Evolutionary conservation across 2,329 filamentous ascomycete species (phyloP), one percentile per base, ranked within the genome.

Genomic region (Clonostachys sp.): DNA sequence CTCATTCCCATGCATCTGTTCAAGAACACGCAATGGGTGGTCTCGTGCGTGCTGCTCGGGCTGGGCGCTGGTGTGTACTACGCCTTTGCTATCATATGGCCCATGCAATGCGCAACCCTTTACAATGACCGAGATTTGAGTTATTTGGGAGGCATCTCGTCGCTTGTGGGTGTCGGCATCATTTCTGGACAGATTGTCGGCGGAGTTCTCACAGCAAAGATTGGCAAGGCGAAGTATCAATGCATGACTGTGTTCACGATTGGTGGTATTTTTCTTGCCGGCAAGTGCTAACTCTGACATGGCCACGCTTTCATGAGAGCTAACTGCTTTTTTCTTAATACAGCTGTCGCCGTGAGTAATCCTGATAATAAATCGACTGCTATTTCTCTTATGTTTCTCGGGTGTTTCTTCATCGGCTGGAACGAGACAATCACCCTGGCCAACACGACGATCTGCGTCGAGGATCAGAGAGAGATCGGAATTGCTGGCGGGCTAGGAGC

Each of bases 11-110:
- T 44, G 42, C 41, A 45, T 12, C 14, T 48, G 8, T 44, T 48
- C 35, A 35, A 13, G 6, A 44, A 44, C 42, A 40, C 49, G 5
- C 52, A 55, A n/a, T 67, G 61, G 55, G 50, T 57, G 20, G 54
- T 53, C 16, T 50, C 55, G 14, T 51, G 52, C 48, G 45, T 64
- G n/a, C 51, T 59, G 33, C 54, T 61, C 12, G 57, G 57, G 9
- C 48, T 64, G n/a, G 63, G 57, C 5, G 62, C 62, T 7, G 53
- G 56, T 13, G 58, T 66, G 33, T 67, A 64, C 51, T 65, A 67
- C 49, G 57, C 59, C 3, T 60, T 61, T 43, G 55, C 59, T 12
- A 60, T 67, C 44, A 53, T 67, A 17, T 56, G 52, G 41, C 46
- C 46, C 3, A 20, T n/a, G 14, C 41, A 44, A 16, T 30, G 24